Conservation (phyloP, 257 asterid genomes). For the Nicotiana obtusifolia region DNA sequence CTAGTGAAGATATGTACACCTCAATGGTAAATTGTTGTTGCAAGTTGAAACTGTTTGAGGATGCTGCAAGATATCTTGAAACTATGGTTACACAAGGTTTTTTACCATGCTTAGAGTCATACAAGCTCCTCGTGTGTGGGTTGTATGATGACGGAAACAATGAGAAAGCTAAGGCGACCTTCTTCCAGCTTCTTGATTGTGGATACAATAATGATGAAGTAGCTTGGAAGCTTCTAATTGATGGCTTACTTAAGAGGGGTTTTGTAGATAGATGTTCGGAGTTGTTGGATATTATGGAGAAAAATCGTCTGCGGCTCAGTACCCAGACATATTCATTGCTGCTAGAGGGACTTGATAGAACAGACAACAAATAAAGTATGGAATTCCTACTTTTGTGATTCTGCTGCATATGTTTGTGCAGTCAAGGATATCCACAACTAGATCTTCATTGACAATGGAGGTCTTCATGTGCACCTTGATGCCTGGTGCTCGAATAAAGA, state of each 20-base stretch:
- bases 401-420: not conserved
- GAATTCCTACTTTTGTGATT: not conserved
- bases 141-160: constrained; percentile 45
- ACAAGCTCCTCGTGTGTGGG: constrained; percentile 52
- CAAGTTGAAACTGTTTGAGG: constrained; percentile 41
- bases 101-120: constrained; percentile 49
- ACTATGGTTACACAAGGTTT: constrained; percentile 37
- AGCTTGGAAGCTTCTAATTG: constrained; percentile 71
- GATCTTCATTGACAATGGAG: not conserved
- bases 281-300: constrained; percentile 52
- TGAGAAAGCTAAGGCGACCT: constrained; percentile 44
- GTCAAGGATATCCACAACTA: not conserved
- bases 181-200: constrained; percentile 41
- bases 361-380: constrained; percentile 12
- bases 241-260: constrained; percentile 59
- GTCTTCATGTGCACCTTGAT: not conserved
- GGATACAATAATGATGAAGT: constrained; percentile 72
- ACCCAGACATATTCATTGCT: constrained; percentile 46
- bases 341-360: constrained; percentile 36
- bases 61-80: constrained; percentile 41
- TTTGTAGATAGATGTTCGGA: constrained; percentile 41
- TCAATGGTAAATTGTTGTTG: constrained; percentile 48
- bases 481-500: not conserved
- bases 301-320: constrained; percentile 34
- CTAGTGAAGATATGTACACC: constrained; percentile 39